Evolutionary conservation across 768 basidiomycete genomes (phyloP), one percentile per base, ranked within the genome.

Genomic region (Grammothele lineata): DNA sequence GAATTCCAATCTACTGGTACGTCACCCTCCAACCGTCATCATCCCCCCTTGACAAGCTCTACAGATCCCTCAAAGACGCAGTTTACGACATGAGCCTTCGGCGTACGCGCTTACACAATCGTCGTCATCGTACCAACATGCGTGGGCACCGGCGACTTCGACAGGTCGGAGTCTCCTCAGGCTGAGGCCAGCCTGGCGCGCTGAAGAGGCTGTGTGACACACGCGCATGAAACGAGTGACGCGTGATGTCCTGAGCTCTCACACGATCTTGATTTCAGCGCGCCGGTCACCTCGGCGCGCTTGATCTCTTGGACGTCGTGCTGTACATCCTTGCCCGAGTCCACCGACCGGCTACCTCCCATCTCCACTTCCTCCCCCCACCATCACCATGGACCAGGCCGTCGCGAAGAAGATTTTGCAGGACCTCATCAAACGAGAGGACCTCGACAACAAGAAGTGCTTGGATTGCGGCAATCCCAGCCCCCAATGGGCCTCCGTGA

Each of bases 401-500:
- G 72, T 77, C 34, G 81, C 83, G 22, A 87, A 81, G 62, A 83
- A 82, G 54, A 74, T 77, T 25, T 81, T 95, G 12, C 78, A 80
- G 55, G 84, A 85, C 25, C 83, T 95, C 60, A 75, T 81, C 61
- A 83, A 78, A 53, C 77, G 79, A 38, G 81, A 84, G 36, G 84
- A 81, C 48, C 72, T 87, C 51, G 72, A 73, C 25, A 94, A 96
- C 71, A 85, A 81, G 67, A 55, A 70, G 35, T 96, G 92, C 63
- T 75, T 77, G 12, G 92, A 95, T 62, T 96, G 92, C 59, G 66
- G 70, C 9, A 92, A 87, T 51, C 92, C 88, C n/a, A 89, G 91
- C 60, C 93, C 93, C 0, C 93, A 95, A 62, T 97, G 93, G 93
- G 90, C 91, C n/a, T 84, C 83, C 21, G 66, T 90, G 53, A 80